Evolutionary conservation across 306 rosid species (phyloP), one percentile per base, ranked within the genome.

Genomic region (Cucumis hystrix): DNA sequence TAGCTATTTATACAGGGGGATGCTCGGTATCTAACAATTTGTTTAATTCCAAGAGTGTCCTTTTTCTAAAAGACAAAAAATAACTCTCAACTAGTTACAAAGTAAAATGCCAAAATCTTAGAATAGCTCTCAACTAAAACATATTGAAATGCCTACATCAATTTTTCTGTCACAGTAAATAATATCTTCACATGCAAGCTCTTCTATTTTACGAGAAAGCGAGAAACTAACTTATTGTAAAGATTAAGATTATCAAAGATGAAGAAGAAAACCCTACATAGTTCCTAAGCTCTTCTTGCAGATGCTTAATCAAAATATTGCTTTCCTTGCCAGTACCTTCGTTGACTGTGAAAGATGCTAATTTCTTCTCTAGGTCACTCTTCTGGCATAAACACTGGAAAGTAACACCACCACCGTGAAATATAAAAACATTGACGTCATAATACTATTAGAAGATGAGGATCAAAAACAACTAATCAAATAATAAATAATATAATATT

Each of bases 201-300:
- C 13, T 39, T 40, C 74, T 18, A 39, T 40, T 67, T 67, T 39
- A n/a, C 21, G 18, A 23, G 49, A 39, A 68, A 41, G 15, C 13
- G 15, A 51, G 20, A 17, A 54, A 8, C 21, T 21, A 51, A 41
- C 40, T 20, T 13, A 18, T 15, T 15, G 39, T 51, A 74, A 54
- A 55, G 12, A 37, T 30, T 54, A 74, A 25, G 37, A 74, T 54
- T 74, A 43, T n/a, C 21, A 43, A 41, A 68, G 17, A 39, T 39
- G 17, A 7, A 60, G 73, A 78, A 80, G 61, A 64, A 55, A 79
- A 76, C 82, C 98, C 78, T 84, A 95, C 98, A 78, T 82, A 92
- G 85, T 83, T 89, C 52, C 85, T 89, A 79, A 95, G 96, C 84
- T 92, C 96, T 79, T 92, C 92, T 39, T 95, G 98, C 82, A 95